Base-by-base conservation (phyloP, 1,284 basidiomycete genomes). In the Ustilago vetiveriae region DNA sequence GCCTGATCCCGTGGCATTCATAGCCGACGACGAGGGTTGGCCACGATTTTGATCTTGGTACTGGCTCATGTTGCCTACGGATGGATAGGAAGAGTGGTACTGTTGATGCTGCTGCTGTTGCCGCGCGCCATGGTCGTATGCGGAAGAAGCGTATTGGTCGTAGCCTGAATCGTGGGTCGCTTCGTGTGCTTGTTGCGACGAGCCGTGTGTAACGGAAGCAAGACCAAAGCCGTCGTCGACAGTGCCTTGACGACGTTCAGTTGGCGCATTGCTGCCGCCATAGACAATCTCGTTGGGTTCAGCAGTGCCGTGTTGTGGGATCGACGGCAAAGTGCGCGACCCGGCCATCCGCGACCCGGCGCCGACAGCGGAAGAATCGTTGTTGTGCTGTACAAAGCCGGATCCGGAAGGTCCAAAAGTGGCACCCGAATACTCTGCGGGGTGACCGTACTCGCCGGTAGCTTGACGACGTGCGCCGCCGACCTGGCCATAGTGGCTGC, bases 181-280 rank as follows among this genome's bases (percentile, higher is more conserved):
- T 8, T 59, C 50, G 26, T 49, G 58, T 8, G 21, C 30, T 3
- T 58, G 45, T 17, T 46, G 43, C 19, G 55, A 47, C 27, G 38
- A 49, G 35, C 50, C 49, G 32, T 60, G 56, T 17, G 65, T 48
- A 19, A 41, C 46, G 3, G 70, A 57, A 6, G 69, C 56, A 17
- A 75, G 46, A 16, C 73, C 73, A 23, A 75, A 75, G 3, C 72
- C 72, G 42, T 75, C 74, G 44, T 76, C 74, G 10, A 70, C 21
- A 16, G 69, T 72, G 16, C 60, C 56, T 26, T 69, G 57, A 16
- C 65, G 40, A 13, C 54, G 49, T 6, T 62, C 55, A 4, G 37
- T 22, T 11, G 56, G 38, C 2, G 52, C 32, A 14, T 45, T 38
- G 17, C 32, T 27, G 22, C 49, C 48, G 29, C 37, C 51, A 26